These are phyloP conservation scores for Candida glaebosa DNA, from an alignment of 805 yeast species.

Conservation along the genomic window DNA sequence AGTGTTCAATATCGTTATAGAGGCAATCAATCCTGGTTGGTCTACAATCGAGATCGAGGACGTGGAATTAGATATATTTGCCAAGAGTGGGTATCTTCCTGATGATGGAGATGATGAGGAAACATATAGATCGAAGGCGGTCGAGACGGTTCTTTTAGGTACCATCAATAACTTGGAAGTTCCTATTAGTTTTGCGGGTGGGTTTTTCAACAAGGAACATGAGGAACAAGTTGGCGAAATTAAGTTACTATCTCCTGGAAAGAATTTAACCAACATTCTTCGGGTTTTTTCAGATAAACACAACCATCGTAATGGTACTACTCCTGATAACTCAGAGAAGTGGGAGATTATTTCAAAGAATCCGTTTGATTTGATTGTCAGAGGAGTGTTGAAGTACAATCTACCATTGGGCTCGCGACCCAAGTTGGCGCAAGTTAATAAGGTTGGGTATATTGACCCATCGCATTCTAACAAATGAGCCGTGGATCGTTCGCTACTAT, in stretches of 20 bases:
- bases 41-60: constrained; percentile 59
- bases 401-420: constrained; percentile 55
- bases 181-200: constrained; percentile 72
- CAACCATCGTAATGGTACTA: constrained; percentile 14
- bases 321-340: constrained; percentile 44
- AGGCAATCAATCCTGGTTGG: constrained; percentile 86
- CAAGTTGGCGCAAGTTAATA: constrained; percentile 60
- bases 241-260: constrained; percentile 72
- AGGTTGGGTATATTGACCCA: constrained; percentile 57
- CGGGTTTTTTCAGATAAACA: background rate
- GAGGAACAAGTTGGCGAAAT: constrained; percentile 64
- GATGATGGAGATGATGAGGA: constrained; percentile 10
- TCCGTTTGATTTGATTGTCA: constrained; percentile 80
- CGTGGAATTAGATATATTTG: constrained; percentile 82
- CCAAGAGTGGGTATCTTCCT: constrained; percentile 54
- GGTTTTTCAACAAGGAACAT: constrained; percentile 62
- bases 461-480: constrained; percentile 6
- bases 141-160: constrained; percentile 76
- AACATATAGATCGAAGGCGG: constrained; percentile 7
- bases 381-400: constrained; percentile 78
- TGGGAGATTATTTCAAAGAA: constrained; percentile 75
- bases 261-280: constrained; percentile 28
- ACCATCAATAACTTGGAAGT: constrained; percentile 63
- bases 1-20: constrained; percentile 71
- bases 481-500: too few species aligned